Conservation (phyloP, 2,329 filamentous ascomycete species). For the Sporothrix phasma region DNA sequence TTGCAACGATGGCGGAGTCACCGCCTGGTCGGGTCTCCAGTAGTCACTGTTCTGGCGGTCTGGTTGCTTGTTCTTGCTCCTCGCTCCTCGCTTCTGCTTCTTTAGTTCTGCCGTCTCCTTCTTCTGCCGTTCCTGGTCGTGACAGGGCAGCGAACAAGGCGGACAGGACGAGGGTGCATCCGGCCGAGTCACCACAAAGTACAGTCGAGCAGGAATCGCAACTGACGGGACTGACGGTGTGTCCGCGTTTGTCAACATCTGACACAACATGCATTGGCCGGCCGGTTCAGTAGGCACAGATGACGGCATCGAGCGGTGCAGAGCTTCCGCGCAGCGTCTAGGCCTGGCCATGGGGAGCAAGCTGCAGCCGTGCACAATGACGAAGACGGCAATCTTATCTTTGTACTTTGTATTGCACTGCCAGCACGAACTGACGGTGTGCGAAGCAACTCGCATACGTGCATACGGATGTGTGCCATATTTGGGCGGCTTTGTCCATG, state of each 20-base stretch:
- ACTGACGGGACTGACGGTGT: not conserved
- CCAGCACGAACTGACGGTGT: not conserved
- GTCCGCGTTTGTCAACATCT: not conserved
- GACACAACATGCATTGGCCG: not conserved
- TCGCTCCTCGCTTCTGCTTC: too few relatives aligned
- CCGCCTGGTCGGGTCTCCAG: not conserved
- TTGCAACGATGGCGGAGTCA: constrained; percentile 3
- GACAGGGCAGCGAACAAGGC: not conserved
- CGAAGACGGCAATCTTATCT: too few relatives aligned
- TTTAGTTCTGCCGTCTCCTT: too few relatives aligned
- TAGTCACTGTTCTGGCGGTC: not conserved
- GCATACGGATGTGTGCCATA: not conserved
- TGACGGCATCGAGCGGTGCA: not conserved
- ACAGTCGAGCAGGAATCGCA: not conserved
- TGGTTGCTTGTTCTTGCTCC: not conserved
- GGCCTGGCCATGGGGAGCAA: not conserved
- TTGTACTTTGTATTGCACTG: too few relatives aligned
- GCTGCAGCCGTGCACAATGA: not conserved
- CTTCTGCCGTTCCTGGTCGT: not conserved
- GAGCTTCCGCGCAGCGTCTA: not conserved
- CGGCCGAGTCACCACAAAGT: not conserved
- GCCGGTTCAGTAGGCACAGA: not conserved
- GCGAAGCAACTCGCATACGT: not conserved
- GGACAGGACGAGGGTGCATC: not conserved
- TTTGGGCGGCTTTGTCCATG: not conserved